A percentile compares a stretch with the other conserved stretches of the same genome.
These are phyloP conservation scores for Aspergillus latus DNA, from an alignment of 2,329 filamentous ascomycete species.

Conservation along the genomic window DNA sequence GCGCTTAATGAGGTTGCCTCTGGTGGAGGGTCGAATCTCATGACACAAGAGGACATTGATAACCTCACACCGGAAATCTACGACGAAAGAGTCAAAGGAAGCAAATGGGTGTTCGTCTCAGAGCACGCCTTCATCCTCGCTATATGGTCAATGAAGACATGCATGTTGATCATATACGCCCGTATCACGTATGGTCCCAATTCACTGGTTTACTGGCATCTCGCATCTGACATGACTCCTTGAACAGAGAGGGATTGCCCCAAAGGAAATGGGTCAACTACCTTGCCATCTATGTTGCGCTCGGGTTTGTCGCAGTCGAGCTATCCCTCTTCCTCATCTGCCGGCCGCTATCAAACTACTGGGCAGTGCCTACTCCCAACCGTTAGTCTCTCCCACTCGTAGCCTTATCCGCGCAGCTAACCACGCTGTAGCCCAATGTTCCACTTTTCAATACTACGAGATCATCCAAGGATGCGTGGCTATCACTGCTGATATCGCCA, in stretches of 20 bases:
- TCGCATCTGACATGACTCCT: constrained; percentile 3
- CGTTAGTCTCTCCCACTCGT: constrained; percentile 22
- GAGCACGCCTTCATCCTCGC: constrained; percentile 63
- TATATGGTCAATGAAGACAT: constrained; percentile 54
- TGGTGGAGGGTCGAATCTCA: constrained; percentile 60
- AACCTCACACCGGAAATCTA: constrained; percentile 50
- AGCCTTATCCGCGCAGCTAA: constrained; percentile 7
- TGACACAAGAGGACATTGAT: constrained; percentile 49
- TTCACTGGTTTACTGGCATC: neutral
- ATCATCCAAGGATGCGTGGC: constrained; percentile 48
- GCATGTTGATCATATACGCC: constrained; percentile 54
- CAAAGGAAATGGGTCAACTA: constrained; percentile 40
- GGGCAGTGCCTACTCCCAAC: constrained; percentile 49
- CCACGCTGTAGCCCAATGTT: constrained; percentile 39
- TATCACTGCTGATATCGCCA: constrained; percentile 46
- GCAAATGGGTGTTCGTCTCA: constrained; percentile 62
- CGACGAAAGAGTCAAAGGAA: constrained; percentile 50
- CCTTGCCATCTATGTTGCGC: constrained; percentile 43
- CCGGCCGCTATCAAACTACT: constrained; percentile 52
- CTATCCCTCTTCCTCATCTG: constrained; percentile 54
- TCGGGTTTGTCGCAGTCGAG: constrained; percentile 52
- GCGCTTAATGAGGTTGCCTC: constrained; percentile 56
- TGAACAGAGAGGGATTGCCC: constrained; percentile 30
- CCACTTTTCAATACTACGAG: constrained; percentile 47
- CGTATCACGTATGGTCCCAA: constrained; percentile 46